Evolutionary conservation across 495 filamentous ascomycete species (phyloP), one percentile per base, ranked within the genome.

Genomic region (Penicillium coprophilum): DNA sequence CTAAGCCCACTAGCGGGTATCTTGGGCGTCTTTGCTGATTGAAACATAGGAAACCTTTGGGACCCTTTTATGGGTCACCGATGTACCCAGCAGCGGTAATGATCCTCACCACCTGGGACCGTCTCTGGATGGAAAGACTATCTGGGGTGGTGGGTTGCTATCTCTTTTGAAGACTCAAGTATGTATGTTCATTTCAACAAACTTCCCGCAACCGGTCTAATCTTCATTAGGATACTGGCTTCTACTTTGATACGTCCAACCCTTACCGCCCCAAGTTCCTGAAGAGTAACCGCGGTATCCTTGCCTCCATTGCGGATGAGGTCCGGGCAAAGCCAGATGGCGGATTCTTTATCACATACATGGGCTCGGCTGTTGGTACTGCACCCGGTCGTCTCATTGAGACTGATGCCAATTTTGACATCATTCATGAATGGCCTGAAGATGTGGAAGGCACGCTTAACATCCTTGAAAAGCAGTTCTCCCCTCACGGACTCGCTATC

Each of bases 251-350:
- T 56, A 74, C 75, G 47, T 71, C 75, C 39, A 71, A 85, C 65
- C 81, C 82, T 0, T 86, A 85, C 56, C 73, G 75, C 6, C 82
- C 83, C 19, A 76, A 68, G 52, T 86, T 83, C 71, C 67, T 74
- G 60, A 82, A 84, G 67, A 81, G 77, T 65, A 83, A 86, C 67
- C 76, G 81, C 24, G 82, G 67, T 20, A 54, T 83, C 27, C 73
- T 85, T 10, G 70, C 74, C 8, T 84, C 83, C 15, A 82, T 86
- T 56, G 78, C 80, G 2, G 83, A 86, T 66, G 83, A 86, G 70
- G 82, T 86, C 55, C 77, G 80, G 15, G 82, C 83, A 13, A 86
- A 85, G 64, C 83, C 83, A n/a, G 82, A 82, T 44, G 83, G 82
- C 34, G 82, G 83, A 2, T 86, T 84, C 67, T 82, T 81, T 59